Base-by-base conservation (phyloP, 2,329 filamentous ascomycete species). In the Pestalotiopsis fici region DNA sequence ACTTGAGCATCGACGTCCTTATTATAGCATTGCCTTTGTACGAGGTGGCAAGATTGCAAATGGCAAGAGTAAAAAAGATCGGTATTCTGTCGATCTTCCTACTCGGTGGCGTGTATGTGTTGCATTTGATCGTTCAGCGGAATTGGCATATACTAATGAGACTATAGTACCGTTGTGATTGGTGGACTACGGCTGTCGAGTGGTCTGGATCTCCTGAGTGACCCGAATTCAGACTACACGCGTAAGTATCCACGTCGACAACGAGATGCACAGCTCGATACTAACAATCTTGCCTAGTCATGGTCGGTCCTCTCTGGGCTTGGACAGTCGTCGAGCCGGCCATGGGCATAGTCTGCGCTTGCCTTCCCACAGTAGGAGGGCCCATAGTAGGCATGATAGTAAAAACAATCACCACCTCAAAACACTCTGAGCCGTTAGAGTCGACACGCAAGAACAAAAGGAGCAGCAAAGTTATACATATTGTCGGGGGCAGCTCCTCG, bases 331-430 rank as follows among this genome's bases (percentile, higher is more conserved):
- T 64, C 4, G 62, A 64, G 18, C 39, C 47, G 21, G 39, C 62
- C 23, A 64, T 64, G 62, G 62, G 62, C 5, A 64, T 64, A 21
- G 28, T 64, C 15, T 64, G 62, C 47, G 47, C 62, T 15, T 64
- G 62, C 4, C 25, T 64, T 12, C 62, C 62, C 13, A 64, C 62
- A 12, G 50, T 64, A 12, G 43, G 62, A 9, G 43, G 43, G 25
- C 39, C 27, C 1, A 23, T 64, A 12, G 50, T 55, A 15, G 28
- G 43, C 4, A 37, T 55, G 5, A 56, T 64, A 23, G 62, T 54
- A 15, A 56, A 25, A 23, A 21, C 25, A 1, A n/a, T 64, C 25
- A 64, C 43, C 23, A 64, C 59, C 4, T 37, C 59, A 13, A 62
- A 47, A n/a, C 35, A n/a, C n/a, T n/a, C 43, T 27, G 23, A 55